Conservation (phyloP, 192 early-diverging fungal species). For the Lobulomyces angularis region DNA sequence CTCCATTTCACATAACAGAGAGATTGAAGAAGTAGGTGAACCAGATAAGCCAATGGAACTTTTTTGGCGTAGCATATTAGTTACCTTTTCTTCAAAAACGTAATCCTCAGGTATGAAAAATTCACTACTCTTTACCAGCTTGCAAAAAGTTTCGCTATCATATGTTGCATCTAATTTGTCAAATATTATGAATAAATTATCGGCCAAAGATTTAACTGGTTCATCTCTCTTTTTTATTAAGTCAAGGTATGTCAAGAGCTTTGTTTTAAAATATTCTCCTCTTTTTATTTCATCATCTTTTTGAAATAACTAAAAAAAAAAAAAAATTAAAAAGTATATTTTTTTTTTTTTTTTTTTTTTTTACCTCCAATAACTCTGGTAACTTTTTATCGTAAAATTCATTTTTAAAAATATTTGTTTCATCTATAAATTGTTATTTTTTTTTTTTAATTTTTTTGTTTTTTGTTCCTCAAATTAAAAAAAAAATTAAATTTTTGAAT, state of each 20-base stretch:
- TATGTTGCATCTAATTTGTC: constrained; percentile 7
- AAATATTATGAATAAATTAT: constrained; percentile 17
- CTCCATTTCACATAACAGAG: too few species aligned
- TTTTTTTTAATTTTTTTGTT: too few species aligned
- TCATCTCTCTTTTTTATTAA: constrained; percentile 7
- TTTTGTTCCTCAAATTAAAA: too few species aligned
- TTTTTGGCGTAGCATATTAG: too few species aligned
- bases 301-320: constrained; percentile 20
- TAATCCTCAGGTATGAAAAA: constrained; percentile 20
- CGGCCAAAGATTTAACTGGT: constrained; percentile 4
- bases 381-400: constrained; percentile 14
- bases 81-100: constrained; percentile 28
- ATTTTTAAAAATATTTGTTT: constrained; percentile 26
- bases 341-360: not conserved
- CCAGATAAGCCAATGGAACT: too few species aligned
- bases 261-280: constrained; percentile 13
- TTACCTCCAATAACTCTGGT: constrained; percentile 23
- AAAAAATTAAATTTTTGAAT: not conserved
- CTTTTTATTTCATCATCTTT: constrained; percentile 19
- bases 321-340: not conserved
- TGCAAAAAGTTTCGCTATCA: constrained; percentile 19
- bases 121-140: constrained; percentile 12
- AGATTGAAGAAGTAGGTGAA: too few species aligned
- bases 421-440: constrained; percentile 16
- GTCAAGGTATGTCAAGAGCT: constrained; percentile 16